Percentiles rank a stretch among this genome's conserved stretches.
Evolutionary conservation across 345 rosid species (phyloP).

Genomic region (Lepidium didymum): DNA sequence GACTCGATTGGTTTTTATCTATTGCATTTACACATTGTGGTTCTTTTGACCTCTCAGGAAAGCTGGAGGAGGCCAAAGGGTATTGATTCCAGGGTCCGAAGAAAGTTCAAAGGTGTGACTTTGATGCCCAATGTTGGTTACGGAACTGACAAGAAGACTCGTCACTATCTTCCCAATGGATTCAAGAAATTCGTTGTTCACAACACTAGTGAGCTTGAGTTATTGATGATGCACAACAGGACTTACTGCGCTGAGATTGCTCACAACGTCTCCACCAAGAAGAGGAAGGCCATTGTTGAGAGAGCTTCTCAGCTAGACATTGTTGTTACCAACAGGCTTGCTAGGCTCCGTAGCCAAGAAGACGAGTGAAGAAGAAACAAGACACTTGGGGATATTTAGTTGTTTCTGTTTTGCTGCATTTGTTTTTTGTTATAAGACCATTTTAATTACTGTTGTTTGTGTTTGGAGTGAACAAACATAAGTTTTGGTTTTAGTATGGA

Average conservation of each 20-base stretch:
- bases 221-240: slow-evolving; percentile 96
- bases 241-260: slow-evolving; percentile 88
- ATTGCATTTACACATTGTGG: neutral
- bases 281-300: slow-evolving; percentile 73
- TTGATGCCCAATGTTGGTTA: slow-evolving; percentile 83
- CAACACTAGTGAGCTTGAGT: slow-evolving; percentile 60
- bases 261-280: slow-evolving; percentile 70
- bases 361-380: slow-evolving; percentile 42
- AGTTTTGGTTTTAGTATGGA: slow-evolving; percentile 4
- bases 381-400: slow-evolving; percentile 5
- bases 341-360: slow-evolving; percentile 77
- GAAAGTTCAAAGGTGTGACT: slow-evolving; percentile 80
- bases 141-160: slow-evolving; percentile 77
- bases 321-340: slow-evolving; percentile 61
- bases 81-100: slow-evolving; percentile 71
- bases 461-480: slow-evolving; percentile 1
- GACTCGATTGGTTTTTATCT: neutral
- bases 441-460: slow-evolving; percentile 1
- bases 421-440: neutral
- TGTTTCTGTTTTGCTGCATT: slow-evolving; percentile 15
- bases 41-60: slow-evolving; percentile 14
- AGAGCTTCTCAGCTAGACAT: slow-evolving; percentile 83
- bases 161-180: slow-evolving; percentile 76
- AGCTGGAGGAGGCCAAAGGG: slow-evolving; percentile 93
- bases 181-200: slow-evolving; percentile 82